Base-by-base conservation (phyloP, 2,329 filamentous ascomycete genomes). In the Exophiala spinifera region DNA sequence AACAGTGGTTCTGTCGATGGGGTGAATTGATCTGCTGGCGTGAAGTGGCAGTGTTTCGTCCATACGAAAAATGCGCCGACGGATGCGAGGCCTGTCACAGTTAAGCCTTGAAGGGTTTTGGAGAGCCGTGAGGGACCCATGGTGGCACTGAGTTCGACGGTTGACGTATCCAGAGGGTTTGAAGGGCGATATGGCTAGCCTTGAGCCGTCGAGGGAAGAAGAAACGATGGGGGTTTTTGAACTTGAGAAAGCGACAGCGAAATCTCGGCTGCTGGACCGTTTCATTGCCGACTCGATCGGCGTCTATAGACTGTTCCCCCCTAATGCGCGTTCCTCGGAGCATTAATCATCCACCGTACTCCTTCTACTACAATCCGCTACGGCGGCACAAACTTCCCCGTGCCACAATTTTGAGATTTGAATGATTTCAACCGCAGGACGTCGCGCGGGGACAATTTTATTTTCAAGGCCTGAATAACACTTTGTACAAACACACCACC, bases 1-100 rank as follows among this genome's bases (percentile, higher is more conserved):
- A 84, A 86, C 62, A 88, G 70, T 33, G 81, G 79, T 62, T 88
- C 85, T 60, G 78, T 76, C 42, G 77, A 67, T n/a, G 75, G 68
- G 44, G 86, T 67, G 37, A 86, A 79, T 49, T 81, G 77, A 33
- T 45, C 37, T 64, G 82, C 72, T 64, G 86, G 73, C 36, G 73
- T 76, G 62, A 81, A 84, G 57, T 77, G 75, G 57, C 79, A 74
- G 40, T 79, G 79, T 55, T 79, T 74, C 56, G 77, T 80, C 31
- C 72, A 76, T 40, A 79, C 68, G 47, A 80, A 76, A 56, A 80
- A 79, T 19, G 74, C 73, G 14, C 78, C 79, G 28, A 77, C 69
- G 13, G 79, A 76, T 60, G 79, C 77, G 17, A 75, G 70, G 31
- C 76, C 69, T 51, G 75, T 74, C 4, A 73, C 72, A 55, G 75